phyloP scores from a whole-genome alignment of 768 basidiomycete species.

The Lactarius evosmus region DNA sequence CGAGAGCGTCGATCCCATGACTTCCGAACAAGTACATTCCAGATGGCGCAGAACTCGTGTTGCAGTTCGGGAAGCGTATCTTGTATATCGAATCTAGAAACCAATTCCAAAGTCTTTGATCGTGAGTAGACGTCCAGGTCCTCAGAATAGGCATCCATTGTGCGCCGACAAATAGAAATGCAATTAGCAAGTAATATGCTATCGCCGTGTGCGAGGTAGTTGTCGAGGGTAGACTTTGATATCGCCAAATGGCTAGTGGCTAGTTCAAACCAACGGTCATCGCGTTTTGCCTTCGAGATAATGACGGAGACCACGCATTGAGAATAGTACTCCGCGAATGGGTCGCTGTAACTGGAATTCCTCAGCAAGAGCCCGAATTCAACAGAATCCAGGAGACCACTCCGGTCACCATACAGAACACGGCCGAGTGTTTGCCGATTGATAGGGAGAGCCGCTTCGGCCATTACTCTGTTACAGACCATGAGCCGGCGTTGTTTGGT shows the following conservation, averaged over 20 bases:
- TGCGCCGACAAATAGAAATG: not conserved
- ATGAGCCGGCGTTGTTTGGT: not conserved
- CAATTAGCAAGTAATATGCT: not conserved
- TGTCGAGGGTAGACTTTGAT: not conserved
- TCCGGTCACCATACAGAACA: not conserved
- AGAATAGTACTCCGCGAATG: not conserved
- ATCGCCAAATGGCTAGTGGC: not conserved
- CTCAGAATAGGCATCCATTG: not conserved
- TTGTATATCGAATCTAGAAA: not conserved
- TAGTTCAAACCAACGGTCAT: not conserved
- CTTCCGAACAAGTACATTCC: not conserved
- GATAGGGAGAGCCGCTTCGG: not conserved
- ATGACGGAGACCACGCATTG: not conserved
- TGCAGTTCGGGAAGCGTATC: not conserved
- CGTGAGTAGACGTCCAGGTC: not conserved
- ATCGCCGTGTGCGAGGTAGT: not conserved
- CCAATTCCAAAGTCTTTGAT: not conserved
- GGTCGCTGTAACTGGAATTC: not conserved
- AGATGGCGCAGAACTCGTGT: not conserved
- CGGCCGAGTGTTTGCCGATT: not conserved
- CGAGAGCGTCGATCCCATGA: not conserved
- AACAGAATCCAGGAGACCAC: not conserved
- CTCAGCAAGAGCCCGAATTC: not conserved
- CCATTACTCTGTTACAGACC: not conserved
- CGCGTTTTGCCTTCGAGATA: not conserved